Conservation (phyloP, 306 rosid species). For the Phaseolus lunatus region DNA sequence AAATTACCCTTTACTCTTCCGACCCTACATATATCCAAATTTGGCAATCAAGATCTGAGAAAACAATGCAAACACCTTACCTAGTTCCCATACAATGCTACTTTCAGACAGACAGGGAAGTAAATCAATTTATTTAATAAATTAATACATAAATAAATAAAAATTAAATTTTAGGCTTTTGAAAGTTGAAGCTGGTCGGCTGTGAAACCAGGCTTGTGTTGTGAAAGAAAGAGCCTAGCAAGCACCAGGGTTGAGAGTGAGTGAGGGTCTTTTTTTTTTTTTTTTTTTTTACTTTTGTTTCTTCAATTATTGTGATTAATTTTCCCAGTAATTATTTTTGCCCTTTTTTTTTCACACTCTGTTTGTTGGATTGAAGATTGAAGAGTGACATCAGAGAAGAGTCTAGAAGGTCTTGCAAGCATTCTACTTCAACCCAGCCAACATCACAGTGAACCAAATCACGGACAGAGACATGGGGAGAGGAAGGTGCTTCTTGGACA, state of each 20-base stretch:
- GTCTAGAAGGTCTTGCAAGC: slow-evolving; percentile 38
- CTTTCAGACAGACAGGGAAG: not conserved
- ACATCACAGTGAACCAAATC: not conserved
- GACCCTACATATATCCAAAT: slow-evolving; percentile 5
- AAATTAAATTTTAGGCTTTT: not conserved
- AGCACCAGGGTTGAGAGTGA: too few species aligned
- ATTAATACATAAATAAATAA: not conserved
- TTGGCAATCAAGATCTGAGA: not conserved
- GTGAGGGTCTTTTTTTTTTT: not conserved
- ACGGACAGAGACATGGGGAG: slow-evolving; percentile 57
- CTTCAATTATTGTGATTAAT: slow-evolving; percentile 10
- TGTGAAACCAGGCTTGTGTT: not conserved
- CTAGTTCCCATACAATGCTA: not conserved
- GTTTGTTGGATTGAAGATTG: slow-evolving; percentile 6
- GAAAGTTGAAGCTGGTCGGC: slow-evolving; percentile 6
- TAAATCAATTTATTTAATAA: not conserved
- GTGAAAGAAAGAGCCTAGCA: not conserved
- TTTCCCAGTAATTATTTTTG: not conserved
- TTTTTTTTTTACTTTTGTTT: not conserved
- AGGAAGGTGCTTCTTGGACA: slow-evolving; percentile 77
- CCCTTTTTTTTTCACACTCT: not conserved
- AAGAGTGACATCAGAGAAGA: slow-evolving; percentile 18
- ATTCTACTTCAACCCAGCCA: not conserved
- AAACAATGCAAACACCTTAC: slow-evolving; percentile 8
- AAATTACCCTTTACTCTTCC: not conserved